Conservation (phyloP, 2,329 filamentous ascomycete species). For the Dissoconium aciculare region DNA sequence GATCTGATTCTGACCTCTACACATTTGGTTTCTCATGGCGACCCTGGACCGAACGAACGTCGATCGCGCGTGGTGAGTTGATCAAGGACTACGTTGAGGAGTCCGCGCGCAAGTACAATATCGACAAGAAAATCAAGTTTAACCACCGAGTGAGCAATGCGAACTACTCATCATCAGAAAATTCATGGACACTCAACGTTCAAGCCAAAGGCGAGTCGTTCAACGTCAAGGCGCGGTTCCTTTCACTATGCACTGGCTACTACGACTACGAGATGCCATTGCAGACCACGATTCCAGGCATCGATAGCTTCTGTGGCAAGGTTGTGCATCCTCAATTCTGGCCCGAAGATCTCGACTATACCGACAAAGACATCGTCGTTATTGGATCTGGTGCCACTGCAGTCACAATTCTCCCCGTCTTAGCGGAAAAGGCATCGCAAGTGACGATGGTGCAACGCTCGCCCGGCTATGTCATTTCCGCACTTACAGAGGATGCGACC, state of each 20-base stretch:
- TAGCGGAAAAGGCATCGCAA: conserved; percentile 46
- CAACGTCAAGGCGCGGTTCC: conserved; percentile 29
- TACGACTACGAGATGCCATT: conserved; percentile 55
- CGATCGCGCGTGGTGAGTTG: conserved; percentile 30
- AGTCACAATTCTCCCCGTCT: conserved; percentile 55
- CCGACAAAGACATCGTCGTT: conserved; percentile 51
- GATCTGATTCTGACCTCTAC: conserved; percentile 34
- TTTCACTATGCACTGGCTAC: conserved; percentile 51
- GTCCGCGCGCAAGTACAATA: conserved; percentile 27
- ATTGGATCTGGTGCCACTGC: conserved; percentile 68
- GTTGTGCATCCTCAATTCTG: conserved; percentile 60
- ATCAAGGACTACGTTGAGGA: conserved; percentile 31
- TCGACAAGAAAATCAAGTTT: conserved; percentile 32
- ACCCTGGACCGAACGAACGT: conserved; percentile 42
- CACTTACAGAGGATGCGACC: conserved; percentile 10
- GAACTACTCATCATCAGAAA: conserved; percentile 33
- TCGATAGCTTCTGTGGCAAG: conserved; percentile 48
- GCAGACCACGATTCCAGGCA: conserved; percentile 46
- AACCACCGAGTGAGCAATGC: conserved; percentile 27
- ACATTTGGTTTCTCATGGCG: conserved; percentile 49
- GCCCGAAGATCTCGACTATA: conserved; percentile 51
- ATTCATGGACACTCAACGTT: conserved; percentile 31
- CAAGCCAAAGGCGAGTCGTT: conserved; percentile 22
- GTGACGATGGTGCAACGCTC: conserved; percentile 71
- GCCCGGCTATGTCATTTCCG: conserved; percentile 42